phyloP scores from a whole-genome alignment of 176 grass and related monocot genomes.

The Triticum timopheevii region DNA sequence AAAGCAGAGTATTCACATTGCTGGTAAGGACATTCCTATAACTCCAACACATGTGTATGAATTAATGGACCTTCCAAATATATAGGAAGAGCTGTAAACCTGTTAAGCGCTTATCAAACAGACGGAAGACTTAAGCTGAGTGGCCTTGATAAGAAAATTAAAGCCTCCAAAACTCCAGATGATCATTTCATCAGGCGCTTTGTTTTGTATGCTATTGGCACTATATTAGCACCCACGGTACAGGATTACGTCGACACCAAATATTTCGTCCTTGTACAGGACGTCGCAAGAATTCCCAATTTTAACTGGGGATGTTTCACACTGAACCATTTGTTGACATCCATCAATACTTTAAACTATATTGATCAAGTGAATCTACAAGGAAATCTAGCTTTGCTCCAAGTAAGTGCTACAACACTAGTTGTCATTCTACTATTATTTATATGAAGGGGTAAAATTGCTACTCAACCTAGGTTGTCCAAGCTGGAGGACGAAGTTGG shows the following conservation, averaged over 20 bases:
- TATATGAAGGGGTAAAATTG: not conserved
- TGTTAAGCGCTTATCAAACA: not conserved
- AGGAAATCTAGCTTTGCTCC: constrained; percentile 12
- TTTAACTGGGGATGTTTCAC: constrained; percentile 12
- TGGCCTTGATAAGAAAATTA: not conserved
- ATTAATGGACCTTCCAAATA: not conserved
- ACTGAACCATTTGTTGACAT: not conserved
- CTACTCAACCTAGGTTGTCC: too few relatives aligned
- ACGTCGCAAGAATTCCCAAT: not conserved
- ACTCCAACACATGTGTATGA: not conserved
- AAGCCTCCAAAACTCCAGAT: not conserved
- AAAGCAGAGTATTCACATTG: not conserved
- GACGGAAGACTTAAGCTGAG: not conserved
- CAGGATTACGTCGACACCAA: not conserved
- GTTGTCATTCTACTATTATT: not conserved
- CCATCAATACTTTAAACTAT: not conserved
- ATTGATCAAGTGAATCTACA: not conserved
- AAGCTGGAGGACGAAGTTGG: too few relatives aligned
- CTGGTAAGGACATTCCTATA: not conserved
- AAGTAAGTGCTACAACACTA: not conserved
- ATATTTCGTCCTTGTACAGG: not conserved
- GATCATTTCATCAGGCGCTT: not conserved
- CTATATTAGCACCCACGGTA: not conserved
- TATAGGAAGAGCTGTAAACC: rapidly evolving
- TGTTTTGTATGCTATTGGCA: not conserved